phyloP scores from a whole-genome alignment of 1,284 basidiomycete species.

The Moesziomyces sp. region DNA sequence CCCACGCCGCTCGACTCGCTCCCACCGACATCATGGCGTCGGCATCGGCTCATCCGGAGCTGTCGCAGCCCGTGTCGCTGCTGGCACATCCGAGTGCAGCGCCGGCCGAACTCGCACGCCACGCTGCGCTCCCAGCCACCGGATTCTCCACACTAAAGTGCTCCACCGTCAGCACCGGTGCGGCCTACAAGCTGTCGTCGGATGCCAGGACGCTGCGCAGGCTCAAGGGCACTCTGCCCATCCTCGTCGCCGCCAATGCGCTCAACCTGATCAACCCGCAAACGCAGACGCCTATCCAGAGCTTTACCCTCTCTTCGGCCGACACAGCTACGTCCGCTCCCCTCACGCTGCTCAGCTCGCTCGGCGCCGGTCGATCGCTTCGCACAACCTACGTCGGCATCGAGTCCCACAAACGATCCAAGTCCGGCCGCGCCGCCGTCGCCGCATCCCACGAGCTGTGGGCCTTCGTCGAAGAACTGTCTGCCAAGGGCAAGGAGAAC shows the following conservation, averaged over 20 bases:
- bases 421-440: constrained; percentile 19
- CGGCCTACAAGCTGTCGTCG: constrained; percentile 46
- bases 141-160: constrained; percentile 24
- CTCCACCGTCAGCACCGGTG: constrained; percentile 29
- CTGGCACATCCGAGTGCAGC: constrained; percentile 25
- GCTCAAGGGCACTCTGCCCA: constrained; percentile 37
- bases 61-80: constrained; percentile 35
- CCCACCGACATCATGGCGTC: constrained; percentile 29
- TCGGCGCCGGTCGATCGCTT: constrained; percentile 19
- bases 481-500: constrained; percentile 46
- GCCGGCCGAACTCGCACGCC: constrained; percentile 28
- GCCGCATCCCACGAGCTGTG: constrained; percentile 24
- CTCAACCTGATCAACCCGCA: constrained; percentile 48
- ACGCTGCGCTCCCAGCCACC: constrained; percentile 32
- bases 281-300: constrained; percentile 43
- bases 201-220: constrained; percentile 28
- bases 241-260: constrained; percentile 34
- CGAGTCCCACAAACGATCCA: constrained; percentile 16
- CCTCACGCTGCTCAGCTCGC: constrained; percentile 30
- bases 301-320: constrained; percentile 36
- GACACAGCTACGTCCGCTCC: constrained; percentile 35
- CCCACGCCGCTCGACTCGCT: neutral
- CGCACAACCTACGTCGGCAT: constrained; percentile 40
- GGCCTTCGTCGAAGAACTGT: constrained; percentile 43
- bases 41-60: constrained; percentile 24